phyloP scores from a whole-genome alignment of 768 basidiomycete species.

The Mycena latifolia region DNA sequence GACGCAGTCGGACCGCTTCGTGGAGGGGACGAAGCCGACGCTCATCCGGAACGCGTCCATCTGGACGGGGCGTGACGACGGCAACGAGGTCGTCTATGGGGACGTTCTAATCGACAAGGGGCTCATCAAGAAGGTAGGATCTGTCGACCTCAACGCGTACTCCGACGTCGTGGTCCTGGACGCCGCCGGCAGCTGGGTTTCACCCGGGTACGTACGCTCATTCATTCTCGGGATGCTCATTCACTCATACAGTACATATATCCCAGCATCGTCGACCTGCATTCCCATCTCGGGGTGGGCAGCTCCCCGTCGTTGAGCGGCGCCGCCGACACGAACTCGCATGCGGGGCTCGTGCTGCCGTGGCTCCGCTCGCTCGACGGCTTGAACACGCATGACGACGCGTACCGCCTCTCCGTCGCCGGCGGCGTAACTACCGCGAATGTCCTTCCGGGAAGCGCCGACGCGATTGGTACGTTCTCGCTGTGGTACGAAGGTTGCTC shows the following conservation, averaged over 20 bases:
- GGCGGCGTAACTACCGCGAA: slow-evolving; percentile 84
- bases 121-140: slow-evolving; percentile 68
- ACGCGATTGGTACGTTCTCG: slow-evolving; percentile 65
- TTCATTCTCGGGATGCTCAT: slow-evolving; percentile 51
- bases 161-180: slow-evolving; percentile 58
- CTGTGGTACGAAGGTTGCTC: neutral
- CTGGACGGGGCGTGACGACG: slow-evolving; percentile 79
- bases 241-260: no score
- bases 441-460: slow-evolving; percentile 78
- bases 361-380: slow-evolving; percentile 81
- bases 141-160: slow-evolving; percentile 40
- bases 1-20: slow-evolving; percentile 65
- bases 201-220: slow-evolving; percentile 60
- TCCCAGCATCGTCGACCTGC: slow-evolving; percentile 60
- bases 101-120: slow-evolving; percentile 76
- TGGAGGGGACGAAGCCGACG: slow-evolving; percentile 62
- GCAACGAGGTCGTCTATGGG: slow-evolving; percentile 67
- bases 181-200: slow-evolving; percentile 75
- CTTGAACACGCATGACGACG: slow-evolving; percentile 79
- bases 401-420: slow-evolving; percentile 67
- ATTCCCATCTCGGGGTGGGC: slow-evolving; percentile 67
- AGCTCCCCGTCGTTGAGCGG: slow-evolving; percentile 52
- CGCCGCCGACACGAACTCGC: slow-evolving; percentile 68
- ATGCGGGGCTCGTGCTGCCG: slow-evolving; percentile 62
- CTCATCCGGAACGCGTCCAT: slow-evolving; percentile 78